Conservation (phyloP, 192 early-diverging fungal genomes). For the Bifiguratus adelaidae region DNA sequence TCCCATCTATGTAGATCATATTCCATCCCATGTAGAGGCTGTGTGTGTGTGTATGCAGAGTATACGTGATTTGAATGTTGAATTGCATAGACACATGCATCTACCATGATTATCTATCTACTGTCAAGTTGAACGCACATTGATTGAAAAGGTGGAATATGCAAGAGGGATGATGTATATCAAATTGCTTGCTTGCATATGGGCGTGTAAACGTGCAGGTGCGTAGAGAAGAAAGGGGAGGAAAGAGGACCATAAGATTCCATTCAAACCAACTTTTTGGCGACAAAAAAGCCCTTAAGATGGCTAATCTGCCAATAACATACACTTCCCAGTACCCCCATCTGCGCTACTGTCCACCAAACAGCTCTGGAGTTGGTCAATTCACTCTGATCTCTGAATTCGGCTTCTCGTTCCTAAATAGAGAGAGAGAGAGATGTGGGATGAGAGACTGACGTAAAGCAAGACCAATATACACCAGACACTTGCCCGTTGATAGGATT, state of each 20-base stretch:
- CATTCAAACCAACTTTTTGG: constrained; percentile 81
- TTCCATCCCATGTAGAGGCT: too few relatives aligned
- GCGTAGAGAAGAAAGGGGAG: neutral
- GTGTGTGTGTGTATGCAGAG: too few relatives aligned
- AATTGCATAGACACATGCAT: too few relatives aligned
- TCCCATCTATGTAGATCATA: too few relatives aligned
- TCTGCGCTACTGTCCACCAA: constrained; percentile 80
- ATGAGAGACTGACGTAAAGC: neutral
- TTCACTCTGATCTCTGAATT: constrained; percentile 84
- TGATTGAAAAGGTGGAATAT: too few relatives aligned
- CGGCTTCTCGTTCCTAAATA: constrained; percentile 70
- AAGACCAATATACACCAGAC: neutral
- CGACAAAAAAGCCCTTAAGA: constrained; percentile 75
- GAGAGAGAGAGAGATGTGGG: constrained; percentile 2
- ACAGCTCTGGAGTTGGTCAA: constrained; percentile 75
- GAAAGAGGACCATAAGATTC: too few relatives aligned
- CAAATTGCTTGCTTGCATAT: too few relatives aligned
- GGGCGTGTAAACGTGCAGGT: too few relatives aligned
- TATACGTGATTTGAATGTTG: too few relatives aligned
- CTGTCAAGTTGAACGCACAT: too few relatives aligned
- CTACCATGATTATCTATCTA: too few relatives aligned
- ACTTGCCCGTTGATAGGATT: constrained; percentile 79
- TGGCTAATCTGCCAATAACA: constrained; percentile 86
- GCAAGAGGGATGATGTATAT: too few relatives aligned
- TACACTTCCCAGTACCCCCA: constrained; percentile 61